Conservation (phyloP, 1,284 basidiomycete genomes). For the Rhodofomes roseus region DNA sequence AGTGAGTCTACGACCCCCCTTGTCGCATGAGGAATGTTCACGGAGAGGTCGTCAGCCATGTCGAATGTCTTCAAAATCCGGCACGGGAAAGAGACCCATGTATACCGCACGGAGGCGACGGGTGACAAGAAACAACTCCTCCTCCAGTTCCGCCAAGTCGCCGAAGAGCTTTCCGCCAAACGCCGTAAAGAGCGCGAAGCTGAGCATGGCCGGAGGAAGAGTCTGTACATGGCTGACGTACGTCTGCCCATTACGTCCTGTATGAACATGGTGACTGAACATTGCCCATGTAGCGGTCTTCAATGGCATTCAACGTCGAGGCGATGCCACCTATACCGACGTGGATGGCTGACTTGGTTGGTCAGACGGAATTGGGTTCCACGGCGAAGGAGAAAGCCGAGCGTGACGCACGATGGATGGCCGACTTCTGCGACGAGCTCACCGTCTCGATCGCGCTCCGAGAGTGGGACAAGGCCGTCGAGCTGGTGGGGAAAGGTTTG, state of each 20-base stretch:
- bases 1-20: constrained; percentile 43
- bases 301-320: constrained; percentile 18
- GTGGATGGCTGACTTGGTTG: constrained; percentile 66
- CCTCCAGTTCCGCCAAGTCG: constrained; percentile 84
- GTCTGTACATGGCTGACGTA: constrained; percentile 68
- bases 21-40: neutral
- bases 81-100: constrained; percentile 89
- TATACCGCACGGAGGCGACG: constrained; percentile 81
- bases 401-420: constrained; percentile 79
- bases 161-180: constrained; percentile 86
- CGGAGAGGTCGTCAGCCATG: constrained; percentile 75
- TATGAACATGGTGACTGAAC: neutral
- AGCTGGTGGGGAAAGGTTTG: constrained; percentile 79
- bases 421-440: constrained; percentile 88
- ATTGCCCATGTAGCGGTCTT: constrained; percentile 20
- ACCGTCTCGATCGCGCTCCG: constrained; percentile 89
- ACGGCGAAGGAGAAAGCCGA: constrained; percentile 69
- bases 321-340: constrained; percentile 52
- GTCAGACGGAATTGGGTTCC: constrained; percentile 49
- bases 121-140: constrained; percentile 88
- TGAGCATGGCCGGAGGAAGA: constrained; percentile 85
- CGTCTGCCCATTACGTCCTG: constrained; percentile 21
- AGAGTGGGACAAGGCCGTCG: constrained; percentile 85
- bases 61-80: constrained; percentile 96
- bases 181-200: constrained; percentile 90